Base-by-base conservation (phyloP, 2,329 filamentous ascomycete species). In the Sclerotinia borealis region DNA sequence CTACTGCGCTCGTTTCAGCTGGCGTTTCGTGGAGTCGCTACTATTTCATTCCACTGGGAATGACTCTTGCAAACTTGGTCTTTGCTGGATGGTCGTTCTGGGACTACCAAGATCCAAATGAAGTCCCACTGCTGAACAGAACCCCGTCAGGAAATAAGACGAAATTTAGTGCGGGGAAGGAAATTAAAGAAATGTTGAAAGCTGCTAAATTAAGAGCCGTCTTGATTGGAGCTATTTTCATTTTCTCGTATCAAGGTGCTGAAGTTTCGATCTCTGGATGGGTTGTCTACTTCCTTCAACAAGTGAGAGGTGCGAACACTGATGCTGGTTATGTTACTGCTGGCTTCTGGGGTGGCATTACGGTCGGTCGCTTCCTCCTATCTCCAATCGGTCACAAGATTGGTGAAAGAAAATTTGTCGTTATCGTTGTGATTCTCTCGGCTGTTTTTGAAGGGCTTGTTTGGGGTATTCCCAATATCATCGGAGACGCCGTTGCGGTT, bases 241-340 rank as follows among this genome's bases (percentile, higher is more conserved):
- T 95, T 74, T 95, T 96, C 74, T 85, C 87, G 31, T 96, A 96
- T 75, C 90, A 95, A 75, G 91, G 91, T 39, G 88, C 89, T 41
- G 91, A 96, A 76, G 91, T 96, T 19, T 87, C 87, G 17, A 90
- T 93, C 67, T 91, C 88, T 0, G 91, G 91, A 60, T 96, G 91
- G 92, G 88, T 93, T 55, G 92, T 93, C 66, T 92, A 89, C 2
- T 96, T 93, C 77, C 79, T 96, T 45, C 92, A 95, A 75, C 82
- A 83, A 56, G 83, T 86, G 66, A 86, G 91, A 43, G 91, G 90
- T 17, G 81, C 89, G 69, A 89, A 90, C 8, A 79, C 82, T 0
- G 80, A 82, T 4, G 89, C 95, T 22, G 91, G 92, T 41, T 95
- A 95, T 74, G 89, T 95, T 27, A 92, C 89, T 1, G 81, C 90